Percentiles rank a stretch among this genome's conserved stretches.
phyloP scores from a whole-genome alignment of 169 alveolate genomes.

The Plasmodium cynomolgi region DNA sequence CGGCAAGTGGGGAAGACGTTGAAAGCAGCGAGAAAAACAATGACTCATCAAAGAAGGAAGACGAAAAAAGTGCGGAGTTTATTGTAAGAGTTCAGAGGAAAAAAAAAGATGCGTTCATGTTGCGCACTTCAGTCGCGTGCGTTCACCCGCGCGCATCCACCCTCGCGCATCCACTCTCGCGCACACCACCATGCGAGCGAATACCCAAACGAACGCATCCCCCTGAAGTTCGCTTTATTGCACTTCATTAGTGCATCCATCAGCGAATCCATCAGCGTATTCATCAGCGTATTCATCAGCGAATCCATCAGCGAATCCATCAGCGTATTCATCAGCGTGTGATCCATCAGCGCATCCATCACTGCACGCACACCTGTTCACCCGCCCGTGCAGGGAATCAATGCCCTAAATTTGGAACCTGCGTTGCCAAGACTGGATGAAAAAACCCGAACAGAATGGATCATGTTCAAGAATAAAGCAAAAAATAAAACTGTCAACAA shows the following conservation, averaged over 20 bases:
- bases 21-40: constrained; percentile 39
- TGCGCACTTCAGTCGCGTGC: not conserved
- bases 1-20: constrained; percentile 48
- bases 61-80: constrained; percentile 22
- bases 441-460: constrained; percentile 69
- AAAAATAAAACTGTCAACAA: constrained; percentile 37
- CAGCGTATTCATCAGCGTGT: constrained; percentile 25
- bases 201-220: not conserved
- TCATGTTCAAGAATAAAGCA: constrained; percentile 58
- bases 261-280: constrained; percentile 28
- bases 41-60: constrained; percentile 26
- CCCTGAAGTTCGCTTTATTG: not conserved
- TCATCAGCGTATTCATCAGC: too few relatives aligned
- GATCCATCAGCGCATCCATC: not conserved
- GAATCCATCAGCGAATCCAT: constrained; percentile 10
- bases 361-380: not conserved
- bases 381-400: constrained; percentile 67
- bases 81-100: constrained; percentile 30
- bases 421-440: constrained; percentile 74
- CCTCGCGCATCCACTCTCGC: too few relatives aligned
- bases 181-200: not conserved
- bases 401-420: constrained; percentile 80
- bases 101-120: not conserved
- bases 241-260: not conserved
- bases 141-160: too few relatives aligned